These are phyloP conservation scores for Metschnikowia drakensbergensis DNA, from an alignment of 805 yeast species.

Conservation along the genomic window DNA sequence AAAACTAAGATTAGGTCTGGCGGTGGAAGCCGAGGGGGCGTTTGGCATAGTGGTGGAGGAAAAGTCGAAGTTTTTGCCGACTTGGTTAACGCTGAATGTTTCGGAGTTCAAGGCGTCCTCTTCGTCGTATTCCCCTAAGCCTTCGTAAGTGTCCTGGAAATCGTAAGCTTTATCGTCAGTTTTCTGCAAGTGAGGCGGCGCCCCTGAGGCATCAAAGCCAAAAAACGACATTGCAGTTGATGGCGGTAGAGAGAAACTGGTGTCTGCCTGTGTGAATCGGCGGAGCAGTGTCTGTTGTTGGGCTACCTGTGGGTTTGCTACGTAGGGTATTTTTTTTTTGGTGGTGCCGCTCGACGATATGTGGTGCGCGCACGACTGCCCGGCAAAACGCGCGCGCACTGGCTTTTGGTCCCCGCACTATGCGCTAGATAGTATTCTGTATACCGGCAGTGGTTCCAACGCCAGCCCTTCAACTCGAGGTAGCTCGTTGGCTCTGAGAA, in stretches of 20 bases:
- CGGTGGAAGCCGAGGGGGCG: constrained; percentile 14
- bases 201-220: constrained; percentile 55
- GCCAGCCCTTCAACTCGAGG: too few relatives aligned
- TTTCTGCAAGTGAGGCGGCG: constrained; percentile 22
- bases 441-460: too few relatives aligned
- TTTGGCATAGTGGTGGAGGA: constrained; percentile 33
- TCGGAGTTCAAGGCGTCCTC: constrained; percentile 80
- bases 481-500: too few relatives aligned
- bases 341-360: constrained; percentile 1
- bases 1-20: constrained; percentile 32
- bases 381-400: neutral
- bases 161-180: constrained; percentile 45
- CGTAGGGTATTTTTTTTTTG: constrained; percentile 1
- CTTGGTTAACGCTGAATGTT: constrained; percentile 61
- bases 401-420: constrained; percentile 3
- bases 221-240: constrained; percentile 56
- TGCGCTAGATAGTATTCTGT: neutral
- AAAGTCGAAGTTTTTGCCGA: constrained; percentile 65
- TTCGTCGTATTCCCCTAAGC: constrained; percentile 64
- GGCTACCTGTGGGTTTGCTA: neutral
- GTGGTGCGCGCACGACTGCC: constrained; percentile 5
- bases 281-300: neutral
- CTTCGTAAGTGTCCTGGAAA: constrained; percentile 82
- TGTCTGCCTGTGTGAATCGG: neutral
- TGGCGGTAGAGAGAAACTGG: neutral